Evolutionary conservation across 495 filamentous ascomycete genomes (phyloP).

Genomic region (Terfezia claveryi): DNA sequence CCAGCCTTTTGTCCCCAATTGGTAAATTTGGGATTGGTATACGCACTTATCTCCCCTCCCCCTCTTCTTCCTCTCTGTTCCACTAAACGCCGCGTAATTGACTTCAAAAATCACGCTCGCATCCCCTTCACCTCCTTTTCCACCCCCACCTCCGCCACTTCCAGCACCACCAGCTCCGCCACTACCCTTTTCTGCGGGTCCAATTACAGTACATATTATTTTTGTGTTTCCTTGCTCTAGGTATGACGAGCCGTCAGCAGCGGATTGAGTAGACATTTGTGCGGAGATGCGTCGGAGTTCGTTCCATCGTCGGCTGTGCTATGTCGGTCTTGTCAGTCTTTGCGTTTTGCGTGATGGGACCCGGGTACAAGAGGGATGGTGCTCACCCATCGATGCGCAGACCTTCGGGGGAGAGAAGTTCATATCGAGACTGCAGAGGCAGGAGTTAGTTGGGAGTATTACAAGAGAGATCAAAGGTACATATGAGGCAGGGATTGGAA

Average conservation of each 20-base stretch:
- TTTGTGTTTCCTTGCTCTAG: constrained; percentile 93
- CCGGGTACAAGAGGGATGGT: neutral
- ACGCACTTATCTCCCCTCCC: constrained; percentile 54
- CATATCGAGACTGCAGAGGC: constrained; percentile 12
- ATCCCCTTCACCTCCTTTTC: constrained; percentile 25
- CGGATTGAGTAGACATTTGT: constrained; percentile 73
- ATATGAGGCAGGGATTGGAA: too few species aligned
- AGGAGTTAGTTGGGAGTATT: too few species aligned
- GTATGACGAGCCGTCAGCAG: constrained; percentile 75
- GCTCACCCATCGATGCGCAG: constrained; percentile 14
- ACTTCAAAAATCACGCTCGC: constrained; percentile 42
- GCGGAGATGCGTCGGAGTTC: constrained; percentile 77
- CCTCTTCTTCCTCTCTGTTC: constrained; percentile 59
- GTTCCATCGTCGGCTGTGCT: constrained; percentile 87
- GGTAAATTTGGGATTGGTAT: neutral
- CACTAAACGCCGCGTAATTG: constrained; percentile 66
- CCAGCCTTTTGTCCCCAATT: neutral
- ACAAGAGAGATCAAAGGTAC: too few species aligned
- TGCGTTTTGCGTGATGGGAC: neutral
- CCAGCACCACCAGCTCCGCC: constrained; percentile 7
- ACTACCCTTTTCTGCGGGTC: constrained; percentile 40
- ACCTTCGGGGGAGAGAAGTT: constrained; percentile 19
- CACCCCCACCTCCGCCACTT: constrained; percentile 26
- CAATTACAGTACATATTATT: constrained; percentile 75
- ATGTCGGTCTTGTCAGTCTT: neutral